Conservation (phyloP, 495 filamentous ascomycete genomes). For the Hypoxylon perforatum region DNA sequence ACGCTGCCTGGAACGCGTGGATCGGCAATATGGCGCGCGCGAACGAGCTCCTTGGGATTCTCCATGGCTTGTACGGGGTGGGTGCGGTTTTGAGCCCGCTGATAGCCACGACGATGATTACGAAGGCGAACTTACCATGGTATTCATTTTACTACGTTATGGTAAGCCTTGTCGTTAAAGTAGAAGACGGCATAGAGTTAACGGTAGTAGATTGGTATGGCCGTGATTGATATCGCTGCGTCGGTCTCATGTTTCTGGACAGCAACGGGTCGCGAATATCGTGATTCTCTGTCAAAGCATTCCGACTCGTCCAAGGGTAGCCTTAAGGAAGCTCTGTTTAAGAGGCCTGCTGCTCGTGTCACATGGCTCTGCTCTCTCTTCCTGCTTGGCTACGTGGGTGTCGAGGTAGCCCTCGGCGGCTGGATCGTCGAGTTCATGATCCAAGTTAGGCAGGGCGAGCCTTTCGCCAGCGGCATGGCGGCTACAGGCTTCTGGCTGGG, state of each 20-base stretch:
- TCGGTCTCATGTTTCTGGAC: conserved; percentile 72
- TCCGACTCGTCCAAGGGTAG: conserved; percentile 44
- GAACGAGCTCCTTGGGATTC: conserved; percentile 75
- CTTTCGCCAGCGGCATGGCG: conserved; percentile 78
- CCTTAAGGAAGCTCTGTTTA: conserved; percentile 67
- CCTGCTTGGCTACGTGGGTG: conserved; percentile 81
- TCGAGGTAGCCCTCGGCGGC: conserved; percentile 86
- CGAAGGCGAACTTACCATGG: conserved; percentile 68
- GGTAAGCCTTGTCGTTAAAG: conserved; percentile 34
- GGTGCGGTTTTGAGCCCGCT: conserved; percentile 81
- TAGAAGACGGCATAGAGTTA: conserved; percentile 3
- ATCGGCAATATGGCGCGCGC: conserved; percentile 77
- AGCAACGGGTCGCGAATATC: conserved; percentile 70
- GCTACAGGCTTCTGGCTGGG: conserved; percentile 89
- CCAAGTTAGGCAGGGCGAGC: conserved; percentile 74
- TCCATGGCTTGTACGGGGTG: conserved; percentile 81
- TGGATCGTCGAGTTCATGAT: conserved; percentile 93
- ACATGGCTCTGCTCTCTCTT: conserved; percentile 84
- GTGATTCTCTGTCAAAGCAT: conserved; percentile 60
- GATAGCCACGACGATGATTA: conserved; percentile 78
- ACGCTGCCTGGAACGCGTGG: conserved; percentile 85
- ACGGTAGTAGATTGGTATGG: conserved; percentile 65
- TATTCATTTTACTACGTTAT: conserved; percentile 73
- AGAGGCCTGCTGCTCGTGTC: conserved; percentile 55
- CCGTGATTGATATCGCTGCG: conserved; percentile 68